These are phyloP conservation scores for Brassica balearica DNA, from an alignment of 441 rosid species.

Conservation along the genomic window DNA sequence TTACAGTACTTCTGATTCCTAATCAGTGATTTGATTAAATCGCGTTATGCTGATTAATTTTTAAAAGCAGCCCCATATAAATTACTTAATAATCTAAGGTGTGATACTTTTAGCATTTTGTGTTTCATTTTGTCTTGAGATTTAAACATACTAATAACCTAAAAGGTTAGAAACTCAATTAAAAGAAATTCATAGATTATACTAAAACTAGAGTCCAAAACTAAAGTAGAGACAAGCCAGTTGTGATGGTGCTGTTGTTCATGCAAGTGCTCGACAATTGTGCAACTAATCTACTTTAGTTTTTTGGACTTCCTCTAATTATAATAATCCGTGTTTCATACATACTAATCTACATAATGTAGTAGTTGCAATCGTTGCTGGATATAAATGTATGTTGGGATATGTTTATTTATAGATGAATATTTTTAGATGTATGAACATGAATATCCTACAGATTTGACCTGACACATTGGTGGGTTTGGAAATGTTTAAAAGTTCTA, in stretches of 20 bases:
- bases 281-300: slow-evolving; percentile 40
- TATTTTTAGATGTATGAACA: not conserved
- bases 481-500: not conserved
- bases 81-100: slow-evolving; percentile 19
- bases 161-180: slow-evolving; percentile 18
- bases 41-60: slow-evolving; percentile 3
- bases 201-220: slow-evolving; percentile 35
- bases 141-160: not conserved
- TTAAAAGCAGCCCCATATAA: not conserved
- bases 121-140: not conserved
- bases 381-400: not conserved
- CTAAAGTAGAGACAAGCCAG: slow-evolving; percentile 46
- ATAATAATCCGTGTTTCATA: slow-evolving; percentile 6
- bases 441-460: slow-evolving; percentile 16
- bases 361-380: slow-evolving; percentile 7
- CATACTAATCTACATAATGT: slow-evolving; percentile 3
- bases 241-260: slow-evolving; percentile 39
- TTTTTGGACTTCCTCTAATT: not conserved
- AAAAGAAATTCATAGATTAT: slow-evolving; percentile 20
- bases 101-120: slow-evolving; percentile 8
- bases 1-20: slow-evolving; percentile 1
- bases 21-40: slow-evolving; percentile 36
- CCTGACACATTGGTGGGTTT: slow-evolving; percentile 4
- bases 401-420: not conserved
- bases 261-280: slow-evolving; percentile 42